A percentile compares a stretch with the other conserved stretches of the same genome.
Conservation (phyloP, 2,329 filamentous ascomycete species). For the Xylariaceae sp. region DNA sequence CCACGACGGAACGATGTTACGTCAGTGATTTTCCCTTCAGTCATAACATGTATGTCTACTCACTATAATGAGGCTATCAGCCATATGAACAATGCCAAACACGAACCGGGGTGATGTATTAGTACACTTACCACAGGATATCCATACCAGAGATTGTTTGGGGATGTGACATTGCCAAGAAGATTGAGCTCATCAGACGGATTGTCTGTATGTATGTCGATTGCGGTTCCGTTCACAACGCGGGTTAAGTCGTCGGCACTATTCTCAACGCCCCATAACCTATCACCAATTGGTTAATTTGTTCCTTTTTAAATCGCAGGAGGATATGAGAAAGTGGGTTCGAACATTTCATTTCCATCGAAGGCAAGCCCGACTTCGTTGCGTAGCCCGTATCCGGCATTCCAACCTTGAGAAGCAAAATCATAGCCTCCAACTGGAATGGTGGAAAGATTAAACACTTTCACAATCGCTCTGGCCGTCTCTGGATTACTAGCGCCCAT, state of each 20-base stretch:
- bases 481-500: slow-evolving; percentile 38
- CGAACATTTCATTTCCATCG: slow-evolving; percentile 43
- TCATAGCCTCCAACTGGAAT: slow-evolving; percentile 31
- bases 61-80: background rate
- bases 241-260: slow-evolving; percentile 56
- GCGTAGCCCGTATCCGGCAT: slow-evolving; percentile 53
- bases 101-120: too few species aligned
- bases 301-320: background rate
- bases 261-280: slow-evolving; percentile 56
- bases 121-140: slow-evolving; percentile 47
- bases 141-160: slow-evolving; percentile 51
- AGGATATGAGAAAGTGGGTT: too few species aligned
- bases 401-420: slow-evolving; percentile 37
- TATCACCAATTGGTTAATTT: background rate
- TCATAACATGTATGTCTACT: too few species aligned
- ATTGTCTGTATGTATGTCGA: slow-evolving; percentile 56
- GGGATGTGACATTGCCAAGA: slow-evolving; percentile 53
- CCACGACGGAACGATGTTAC: too few species aligned
- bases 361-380: slow-evolving; percentile 54
- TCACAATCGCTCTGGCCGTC: slow-evolving; percentile 53
- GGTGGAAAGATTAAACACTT: slow-evolving; percentile 37
- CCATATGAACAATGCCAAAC: background rate
- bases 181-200: slow-evolving; percentile 64
- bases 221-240: slow-evolving; percentile 33
- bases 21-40: too few species aligned